Conservation (phyloP, 108 stramenopile genomes). For the Chaetoceros tenuissimus region DNA sequence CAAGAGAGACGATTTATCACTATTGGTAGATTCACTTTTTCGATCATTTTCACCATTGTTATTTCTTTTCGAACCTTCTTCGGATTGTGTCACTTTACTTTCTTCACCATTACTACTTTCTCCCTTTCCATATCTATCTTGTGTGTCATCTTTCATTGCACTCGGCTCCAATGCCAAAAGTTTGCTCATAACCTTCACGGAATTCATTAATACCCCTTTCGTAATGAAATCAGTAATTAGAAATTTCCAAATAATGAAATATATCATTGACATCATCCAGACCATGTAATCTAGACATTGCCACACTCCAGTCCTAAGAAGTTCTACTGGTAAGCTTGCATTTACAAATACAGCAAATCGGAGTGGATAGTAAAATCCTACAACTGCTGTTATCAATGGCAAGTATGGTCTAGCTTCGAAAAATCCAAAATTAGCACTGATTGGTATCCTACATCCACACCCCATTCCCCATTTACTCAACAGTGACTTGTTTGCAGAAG, state of each 20-base stretch:
- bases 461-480: not conserved
- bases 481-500: not conserved
- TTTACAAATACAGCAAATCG: not conserved
- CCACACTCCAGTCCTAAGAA: not conserved
- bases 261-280: not conserved
- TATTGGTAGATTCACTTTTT: not conserved
- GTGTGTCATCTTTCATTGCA: constrained; percentile 16
- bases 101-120: constrained; percentile 4
- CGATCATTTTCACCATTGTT: not conserved
- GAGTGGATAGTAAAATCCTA: not conserved
- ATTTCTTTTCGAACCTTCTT: not conserved
- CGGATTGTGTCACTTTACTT: not conserved
- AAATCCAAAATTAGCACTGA: not conserved
- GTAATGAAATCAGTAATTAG: not conserved
- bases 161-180: constrained; percentile 2
- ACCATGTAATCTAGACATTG: not conserved
- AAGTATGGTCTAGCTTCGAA: not conserved
- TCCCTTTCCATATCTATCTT: not conserved
- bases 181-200: not conserved
- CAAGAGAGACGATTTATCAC: not conserved
- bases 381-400: not conserved
- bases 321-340: not conserved
- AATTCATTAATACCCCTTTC: not conserved
- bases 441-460: not conserved
- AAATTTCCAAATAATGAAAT: not conserved